Base-by-base conservation (phyloP, 768 basidiomycete genomes). In the Lanmaoa rubissima region DNA sequence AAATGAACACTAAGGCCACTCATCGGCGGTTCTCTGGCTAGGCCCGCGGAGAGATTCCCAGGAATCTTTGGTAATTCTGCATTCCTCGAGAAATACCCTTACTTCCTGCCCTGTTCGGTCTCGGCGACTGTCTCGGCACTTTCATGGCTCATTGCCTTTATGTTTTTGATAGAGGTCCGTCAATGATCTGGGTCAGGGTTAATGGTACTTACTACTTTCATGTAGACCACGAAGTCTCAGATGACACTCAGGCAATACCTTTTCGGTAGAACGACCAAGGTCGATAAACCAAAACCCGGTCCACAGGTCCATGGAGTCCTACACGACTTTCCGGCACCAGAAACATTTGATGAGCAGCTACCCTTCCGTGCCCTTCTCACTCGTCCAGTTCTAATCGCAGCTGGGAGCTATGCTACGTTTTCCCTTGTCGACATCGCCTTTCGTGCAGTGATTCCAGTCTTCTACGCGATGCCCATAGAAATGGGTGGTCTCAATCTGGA, bases 41-140 rank as follows among this genome's bases (percentile, higher is more conserved):
- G 73, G 35, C 90, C 89, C 1, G 77, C 79, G 48, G 86, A 90
- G 43, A 81, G 81, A 24, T 90, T 88, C 66, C 87, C 88, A 1
- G 60, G 59, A 3, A 53, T 78, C 2, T 91, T 91, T 58, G 86
- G 85, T 45, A 57, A 73, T 38, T 76, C 74, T 5, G 59, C 62
- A 16, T 89, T 92, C 62, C 79, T 85, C 78, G 78, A 76, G 60
- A 65, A 78, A 49, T 86, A 86, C 68, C 88, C 90, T 0, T 91
- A 92, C 70, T 87, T 89, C 67, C 75, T 90, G 16, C 82, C 88
- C 0, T 89, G 88, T 61, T 78, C 84, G 13, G 79, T 87, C 16
- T 75, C 85, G 5, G 86, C 84, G 1, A 79, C 78, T 1, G 78
- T 85, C 61, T 75, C 84, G 1, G 68, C 72, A 9, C 9, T 84